Conservation (phyloP, 75 land plant genomes). For the Sequoiadendron giganteum region DNA sequence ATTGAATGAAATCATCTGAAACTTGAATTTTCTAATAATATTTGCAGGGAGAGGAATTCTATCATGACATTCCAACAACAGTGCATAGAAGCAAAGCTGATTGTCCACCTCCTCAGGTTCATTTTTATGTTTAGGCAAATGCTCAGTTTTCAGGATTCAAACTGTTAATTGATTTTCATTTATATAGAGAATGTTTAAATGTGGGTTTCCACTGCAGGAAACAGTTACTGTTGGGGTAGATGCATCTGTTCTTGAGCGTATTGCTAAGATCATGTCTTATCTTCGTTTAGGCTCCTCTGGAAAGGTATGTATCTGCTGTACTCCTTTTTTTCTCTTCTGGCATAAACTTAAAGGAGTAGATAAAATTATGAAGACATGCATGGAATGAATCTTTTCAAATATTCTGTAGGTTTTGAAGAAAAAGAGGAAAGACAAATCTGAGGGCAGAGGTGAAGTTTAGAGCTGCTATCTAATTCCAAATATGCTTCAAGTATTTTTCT, state of each 20-base stretch:
- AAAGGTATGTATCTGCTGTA: constrained; percentile 34
- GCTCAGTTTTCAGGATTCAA: not conserved
- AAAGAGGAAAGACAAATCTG: constrained; percentile 86
- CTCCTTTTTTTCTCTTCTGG: not conserved
- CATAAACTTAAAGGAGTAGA: not conserved
- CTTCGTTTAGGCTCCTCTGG: constrained; percentile 99
- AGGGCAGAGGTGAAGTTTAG: constrained; percentile 32
- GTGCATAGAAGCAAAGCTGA: constrained; percentile 98
- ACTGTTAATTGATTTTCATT: not conserved
- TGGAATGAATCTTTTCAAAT: not conserved
- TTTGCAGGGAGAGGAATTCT: constrained; percentile 64
- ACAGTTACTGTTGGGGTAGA: constrained; percentile 94
- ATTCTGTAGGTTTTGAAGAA: constrained; percentile 74
- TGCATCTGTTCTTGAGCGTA: constrained; percentile 94
- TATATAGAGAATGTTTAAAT: not conserved
- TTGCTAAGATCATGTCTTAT: constrained; percentile 98
- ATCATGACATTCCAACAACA: constrained; percentile 94
- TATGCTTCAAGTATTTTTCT: constrained; percentile 6
- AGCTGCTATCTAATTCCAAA: not conserved
- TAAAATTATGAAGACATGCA: constrained; percentile 5
- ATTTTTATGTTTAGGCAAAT: not conserved
- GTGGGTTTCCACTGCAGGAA: constrained; percentile 54
- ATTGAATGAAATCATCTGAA: not conserved
- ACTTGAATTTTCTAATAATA: not conserved
- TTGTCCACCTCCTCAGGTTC: constrained; percentile 93